Evolutionary conservation across 495 filamentous ascomycete genomes (phyloP).

Genomic region (Articulospora tetracladia): DNA sequence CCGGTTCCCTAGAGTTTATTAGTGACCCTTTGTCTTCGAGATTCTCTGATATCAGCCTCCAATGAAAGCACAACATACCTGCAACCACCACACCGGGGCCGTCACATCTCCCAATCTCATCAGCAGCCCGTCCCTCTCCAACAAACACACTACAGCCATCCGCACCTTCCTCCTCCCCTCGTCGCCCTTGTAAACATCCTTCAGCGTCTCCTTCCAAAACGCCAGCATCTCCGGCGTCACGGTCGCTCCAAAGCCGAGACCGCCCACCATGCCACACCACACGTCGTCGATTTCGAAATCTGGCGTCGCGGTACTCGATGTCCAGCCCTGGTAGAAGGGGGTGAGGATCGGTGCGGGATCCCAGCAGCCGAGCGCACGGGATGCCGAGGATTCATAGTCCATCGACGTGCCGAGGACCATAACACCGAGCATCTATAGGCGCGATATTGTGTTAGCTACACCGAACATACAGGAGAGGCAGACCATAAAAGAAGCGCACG

Average conservation of each 20-base stretch:
- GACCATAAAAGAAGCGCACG: constrained; percentile 6
- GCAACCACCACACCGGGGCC: constrained; percentile 62
- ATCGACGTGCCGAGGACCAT: constrained; percentile 61
- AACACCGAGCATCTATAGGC: constrained; percentile 48
- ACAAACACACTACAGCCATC: constrained; percentile 53
- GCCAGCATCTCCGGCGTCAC: constrained; percentile 34
- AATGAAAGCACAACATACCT: constrained; percentile 33
- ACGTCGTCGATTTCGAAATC: constrained; percentile 52
- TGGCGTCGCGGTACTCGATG: constrained; percentile 35
- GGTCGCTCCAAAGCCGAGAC: constrained; percentile 50
- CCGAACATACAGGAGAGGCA: not conserved
- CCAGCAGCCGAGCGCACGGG: constrained; percentile 52
- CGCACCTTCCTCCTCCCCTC: constrained; percentile 50
- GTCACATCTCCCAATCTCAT: constrained; percentile 47
- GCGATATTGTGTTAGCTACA: not conserved
- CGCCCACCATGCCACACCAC: constrained; percentile 51
- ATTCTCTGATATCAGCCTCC: no score
- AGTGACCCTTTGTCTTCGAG: not conserved
- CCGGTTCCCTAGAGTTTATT: constrained; percentile 41
- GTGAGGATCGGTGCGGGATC: constrained; percentile 40
- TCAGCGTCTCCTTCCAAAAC: constrained; percentile 52
- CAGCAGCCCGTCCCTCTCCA: constrained; percentile 56
- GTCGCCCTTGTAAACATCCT: constrained; percentile 53
- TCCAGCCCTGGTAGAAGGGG: constrained; percentile 44
- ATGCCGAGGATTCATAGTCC: constrained; percentile 54